Base-by-base conservation (phyloP, 306 rosid species). In the Hylodesmum podocarpum region DNA sequence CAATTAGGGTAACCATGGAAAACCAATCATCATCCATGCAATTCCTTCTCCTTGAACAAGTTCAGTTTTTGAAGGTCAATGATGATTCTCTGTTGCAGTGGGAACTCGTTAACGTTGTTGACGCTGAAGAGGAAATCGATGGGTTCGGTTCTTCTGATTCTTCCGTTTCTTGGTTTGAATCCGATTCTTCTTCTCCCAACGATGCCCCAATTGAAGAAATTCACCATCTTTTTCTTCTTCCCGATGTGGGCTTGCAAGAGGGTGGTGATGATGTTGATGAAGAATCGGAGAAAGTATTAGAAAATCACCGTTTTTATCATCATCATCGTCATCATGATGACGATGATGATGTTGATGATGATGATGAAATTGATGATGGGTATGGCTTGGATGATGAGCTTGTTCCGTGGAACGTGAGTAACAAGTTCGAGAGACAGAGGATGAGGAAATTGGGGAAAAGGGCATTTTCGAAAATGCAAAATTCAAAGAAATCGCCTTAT, bases 401-500 rank as follows among this genome's bases (percentile, higher is more conserved):
- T 33, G 89, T 94, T 82, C 97, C 98, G 2, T 91, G 97, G 97
- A 76, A 85, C 16, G 92, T 91, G 16, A 77, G 92, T 64, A 77
- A 65, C 29, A 91, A 86, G 50, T 53, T 91, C 19, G 91, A 84
- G 82, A 79, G 97, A 74, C 85, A 94, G 84, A 88, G 97, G 85
- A 89, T 94, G 97, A 94, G 96, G 84, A 94, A 94, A 34, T 79
- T 90, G 76, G 98, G 98, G 87, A 91, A 91, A 82, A 89, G 97
- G 87, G 87, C 75, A 5, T 89, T 78, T 76, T 34, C 96, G 44
- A 93, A 84, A 83, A 88, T 88, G 92, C 58, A 77, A 22, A 86
- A 59, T 73, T 89, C 97, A 0, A 94, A 89, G 78, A 86, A 80
- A 40, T 78, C 87, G 3, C 91, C 97, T 0, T 58, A 66, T 77